phyloP scores from a whole-genome alignment of 495 filamentous ascomycete genomes.

The Penicillium bialowiezense region DNA sequence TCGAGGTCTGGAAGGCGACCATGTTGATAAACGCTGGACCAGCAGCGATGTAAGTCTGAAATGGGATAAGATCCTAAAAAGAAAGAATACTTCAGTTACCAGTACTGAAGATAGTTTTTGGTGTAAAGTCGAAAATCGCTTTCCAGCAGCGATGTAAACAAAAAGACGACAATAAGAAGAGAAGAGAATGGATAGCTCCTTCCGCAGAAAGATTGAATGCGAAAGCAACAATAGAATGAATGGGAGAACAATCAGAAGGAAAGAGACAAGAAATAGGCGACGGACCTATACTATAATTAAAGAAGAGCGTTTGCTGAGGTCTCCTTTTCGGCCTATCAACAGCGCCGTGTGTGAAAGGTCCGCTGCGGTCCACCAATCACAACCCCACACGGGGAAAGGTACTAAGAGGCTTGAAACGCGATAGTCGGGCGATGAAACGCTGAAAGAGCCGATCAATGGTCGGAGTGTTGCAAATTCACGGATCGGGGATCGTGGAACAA shows the following conservation, averaged over 20 bases:
- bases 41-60: conserved; percentile 24
- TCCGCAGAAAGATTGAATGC: not conserved
- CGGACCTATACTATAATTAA: conserved; percentile 4
- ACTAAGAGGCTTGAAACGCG: conserved; percentile 31
- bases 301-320: not conserved
- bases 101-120: conserved; percentile 28
- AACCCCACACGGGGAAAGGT: conserved; percentile 6
- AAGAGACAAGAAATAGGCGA: conserved; percentile 1
- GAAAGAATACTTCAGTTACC: conserved; percentile 31
- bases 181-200: not conserved
- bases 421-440: conserved; percentile 33
- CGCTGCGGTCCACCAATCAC: conserved; percentile 27
- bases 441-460: conserved; percentile 16
- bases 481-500: not conserved
- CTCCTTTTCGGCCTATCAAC: conserved; percentile 19
- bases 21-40: conserved; percentile 38
- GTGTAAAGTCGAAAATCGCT: conserved; percentile 3
- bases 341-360: conserved; percentile 5
- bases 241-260: not conserved
- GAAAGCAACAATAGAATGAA: not conserved
- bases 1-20: conserved; percentile 22
- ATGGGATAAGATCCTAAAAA: conserved; percentile 7
- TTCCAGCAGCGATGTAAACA: conserved; percentile 16
- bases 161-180: conserved; percentile 1
- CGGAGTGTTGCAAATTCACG: conserved; percentile 21